Evolutionary conservation across 768 basidiomycete genomes (phyloP).

Genomic region (Pleurotus djamor): DNA sequence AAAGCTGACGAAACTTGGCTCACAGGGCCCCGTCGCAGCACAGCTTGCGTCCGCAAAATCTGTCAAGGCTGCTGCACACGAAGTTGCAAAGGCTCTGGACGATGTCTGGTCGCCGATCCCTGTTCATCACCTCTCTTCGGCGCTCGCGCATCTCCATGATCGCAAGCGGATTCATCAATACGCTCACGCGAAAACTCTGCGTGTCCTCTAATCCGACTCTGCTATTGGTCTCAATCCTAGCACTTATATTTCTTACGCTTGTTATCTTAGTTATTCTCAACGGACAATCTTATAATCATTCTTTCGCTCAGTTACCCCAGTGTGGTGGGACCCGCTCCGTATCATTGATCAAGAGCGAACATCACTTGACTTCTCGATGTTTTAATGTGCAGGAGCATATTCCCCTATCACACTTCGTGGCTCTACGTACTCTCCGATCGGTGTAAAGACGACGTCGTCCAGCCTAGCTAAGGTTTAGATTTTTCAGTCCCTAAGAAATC

Average conservation of each 20-base stretch:
- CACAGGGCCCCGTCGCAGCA: background rate
- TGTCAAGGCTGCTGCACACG: constrained; percentile 3
- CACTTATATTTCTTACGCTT: too few species aligned
- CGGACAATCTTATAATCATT: too few species aligned
- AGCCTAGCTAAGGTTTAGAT: background rate
- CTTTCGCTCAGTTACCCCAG: too few species aligned
- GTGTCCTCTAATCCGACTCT: too few species aligned
- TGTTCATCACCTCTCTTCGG: background rate
- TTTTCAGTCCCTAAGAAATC: background rate
- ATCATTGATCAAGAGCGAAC: too few species aligned
- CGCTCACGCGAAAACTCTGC: too few species aligned
- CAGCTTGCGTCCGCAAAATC: background rate
- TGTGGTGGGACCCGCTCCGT: too few species aligned
- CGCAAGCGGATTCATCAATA: background rate
- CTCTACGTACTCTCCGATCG: constrained; percentile 3
- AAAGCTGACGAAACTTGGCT: background rate
- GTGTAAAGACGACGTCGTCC: background rate
- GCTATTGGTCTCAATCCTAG: too few species aligned
- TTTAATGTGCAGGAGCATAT: background rate
- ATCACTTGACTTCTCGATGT: too few species aligned
- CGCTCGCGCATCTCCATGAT: background rate
- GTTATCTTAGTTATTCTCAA: too few species aligned
- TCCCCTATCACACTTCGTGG: constrained; percentile 3
- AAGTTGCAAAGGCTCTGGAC: background rate
- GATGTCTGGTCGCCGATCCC: background rate